Evolutionary conservation across 345 rosid species (phyloP), one percentile per base, ranked within the genome.

Genomic region (Hibiscus syriacus): DNA sequence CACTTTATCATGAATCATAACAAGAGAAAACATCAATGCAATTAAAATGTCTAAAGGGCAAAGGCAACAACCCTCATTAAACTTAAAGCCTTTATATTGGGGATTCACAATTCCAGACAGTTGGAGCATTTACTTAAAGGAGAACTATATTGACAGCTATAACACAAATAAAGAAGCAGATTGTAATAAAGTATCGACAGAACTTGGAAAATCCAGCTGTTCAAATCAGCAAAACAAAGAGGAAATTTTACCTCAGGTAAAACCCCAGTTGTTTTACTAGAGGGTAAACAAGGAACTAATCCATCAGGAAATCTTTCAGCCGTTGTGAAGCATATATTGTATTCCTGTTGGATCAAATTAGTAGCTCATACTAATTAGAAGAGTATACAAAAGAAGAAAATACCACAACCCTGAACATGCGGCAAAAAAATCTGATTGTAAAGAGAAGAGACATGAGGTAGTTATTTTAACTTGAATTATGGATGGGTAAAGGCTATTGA

Each of bases 401-500:
- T 20, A 34, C 46, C 67, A 34, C 13, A 52, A 57, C 43, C 48
- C 23, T 23, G 55, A 9, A 63, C 3, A 8, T 34, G 38, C 11
- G 11, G 29, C 6, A 23, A 45, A 43, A 12, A 2, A 20, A 48
- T 29, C 50, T 4, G 26, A 34, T 54, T 55, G 39, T 39, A 9
- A 55, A 38, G 39, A 20, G n/a, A 26, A 74, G 50, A 69, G 60
- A 32, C 56, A 71, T 69, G 38, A 38, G 11, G 57, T 48, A 41
- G 46, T 22, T 30, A 72, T 53, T 61, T 29, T 78, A 76, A 91
- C 99, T 96, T 94, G 99, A 75, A 94, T 94, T 48, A 94, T 94
- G 77, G 99, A 94, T 63, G 99, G 99, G 72, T 94, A 94, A 67
- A 94, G 98, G 79, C 99, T 94, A 73, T 89, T 94, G 80, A 91